Conservation (phyloP, 139 green algal genomes). For the Coccomyxa sp. region DNA sequence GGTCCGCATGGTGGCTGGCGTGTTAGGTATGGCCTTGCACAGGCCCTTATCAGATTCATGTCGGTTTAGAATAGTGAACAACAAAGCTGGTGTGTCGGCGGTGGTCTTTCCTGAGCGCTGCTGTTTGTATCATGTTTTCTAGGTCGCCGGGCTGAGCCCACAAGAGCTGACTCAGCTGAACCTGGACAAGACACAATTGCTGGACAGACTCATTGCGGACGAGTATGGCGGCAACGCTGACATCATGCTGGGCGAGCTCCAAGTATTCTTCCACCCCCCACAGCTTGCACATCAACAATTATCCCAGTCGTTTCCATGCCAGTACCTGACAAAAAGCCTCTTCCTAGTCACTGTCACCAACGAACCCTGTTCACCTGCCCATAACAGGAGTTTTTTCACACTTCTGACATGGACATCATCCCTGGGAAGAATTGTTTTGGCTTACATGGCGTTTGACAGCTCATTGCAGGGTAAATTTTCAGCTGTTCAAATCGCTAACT, state of each 20-base stretch:
- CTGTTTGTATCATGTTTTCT: background rate
- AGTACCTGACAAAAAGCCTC: background rate
- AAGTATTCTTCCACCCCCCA: slow-evolving; percentile 10
- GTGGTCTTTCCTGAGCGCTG: too few species aligned
- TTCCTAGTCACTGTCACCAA: background rate
- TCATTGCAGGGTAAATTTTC: background rate
- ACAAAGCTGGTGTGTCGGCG: background rate
- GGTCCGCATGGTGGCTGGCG: background rate
- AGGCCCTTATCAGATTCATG: background rate
- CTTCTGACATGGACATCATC: background rate
- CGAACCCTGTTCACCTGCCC: background rate
- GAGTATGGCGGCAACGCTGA: slow-evolving; percentile 13
- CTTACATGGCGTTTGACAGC: background rate
- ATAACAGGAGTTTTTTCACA: background rate
- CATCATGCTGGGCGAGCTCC: slow-evolving; percentile 65
- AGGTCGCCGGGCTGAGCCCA: slow-evolving; percentile 19
- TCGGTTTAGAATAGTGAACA: background rate
- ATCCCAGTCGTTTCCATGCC: background rate
- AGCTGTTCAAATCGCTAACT: too few species aligned
- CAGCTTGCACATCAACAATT: background rate
- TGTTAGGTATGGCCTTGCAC: background rate
- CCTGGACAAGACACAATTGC: slow-evolving; percentile 63
- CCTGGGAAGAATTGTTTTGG: background rate
- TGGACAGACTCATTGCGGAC: slow-evolving; percentile 38
- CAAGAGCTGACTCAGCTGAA: slow-evolving; percentile 68